phyloP scores from a whole-genome alignment of 2,329 filamentous ascomycete genomes.

The Chrysosporium keratinophilum region DNA sequence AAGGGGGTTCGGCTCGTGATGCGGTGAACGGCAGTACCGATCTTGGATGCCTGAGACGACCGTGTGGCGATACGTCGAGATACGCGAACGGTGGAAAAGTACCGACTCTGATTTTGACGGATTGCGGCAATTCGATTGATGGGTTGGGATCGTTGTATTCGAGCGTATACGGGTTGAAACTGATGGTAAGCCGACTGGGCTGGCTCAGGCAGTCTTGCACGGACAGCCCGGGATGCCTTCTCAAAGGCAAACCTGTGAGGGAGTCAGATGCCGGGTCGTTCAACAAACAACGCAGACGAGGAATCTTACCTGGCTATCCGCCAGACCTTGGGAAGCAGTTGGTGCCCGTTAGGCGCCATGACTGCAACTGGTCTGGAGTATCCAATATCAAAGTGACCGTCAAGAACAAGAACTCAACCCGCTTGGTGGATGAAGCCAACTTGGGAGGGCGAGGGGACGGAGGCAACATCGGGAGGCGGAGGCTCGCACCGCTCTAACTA shows the following conservation, averaged over 20 bases:
- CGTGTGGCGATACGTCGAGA: conserved; percentile 41
- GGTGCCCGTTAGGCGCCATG: conserved; percentile 42
- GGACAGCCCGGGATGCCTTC: conserved; percentile 37
- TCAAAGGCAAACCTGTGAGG: conserved; percentile 37
- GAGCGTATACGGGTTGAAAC: conserved; percentile 51
- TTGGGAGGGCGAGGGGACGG: not conserved
- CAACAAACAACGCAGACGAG: not conserved
- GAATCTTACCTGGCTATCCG: conserved; percentile 37
- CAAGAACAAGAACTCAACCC: not conserved
- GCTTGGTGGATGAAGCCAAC: not conserved
- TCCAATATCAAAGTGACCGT: not conserved
- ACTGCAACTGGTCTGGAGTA: conserved; percentile 5
- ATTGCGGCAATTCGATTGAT: conserved; percentile 53
- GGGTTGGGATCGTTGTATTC: conserved; percentile 48
- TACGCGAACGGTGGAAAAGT: conserved; percentile 48
- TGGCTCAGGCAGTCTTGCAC: conserved; percentile 34
- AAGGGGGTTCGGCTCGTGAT: conserved; percentile 73
- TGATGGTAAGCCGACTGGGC: conserved; percentile 35
- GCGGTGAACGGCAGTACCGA: conserved; percentile 48
- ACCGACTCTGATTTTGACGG: conserved; percentile 53
- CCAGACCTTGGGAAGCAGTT: conserved; percentile 42
- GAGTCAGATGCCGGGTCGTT: conserved; percentile 19
- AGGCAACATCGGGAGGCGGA: too few species aligned
- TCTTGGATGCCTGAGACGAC: conserved; percentile 47
- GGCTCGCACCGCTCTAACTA: too few species aligned